A percentile compares a stretch with the other conserved stretches of the same genome.
phyloP scores from a whole-genome alignment of 176 grass and related monocot species.

The Triticum urartu region DNA sequence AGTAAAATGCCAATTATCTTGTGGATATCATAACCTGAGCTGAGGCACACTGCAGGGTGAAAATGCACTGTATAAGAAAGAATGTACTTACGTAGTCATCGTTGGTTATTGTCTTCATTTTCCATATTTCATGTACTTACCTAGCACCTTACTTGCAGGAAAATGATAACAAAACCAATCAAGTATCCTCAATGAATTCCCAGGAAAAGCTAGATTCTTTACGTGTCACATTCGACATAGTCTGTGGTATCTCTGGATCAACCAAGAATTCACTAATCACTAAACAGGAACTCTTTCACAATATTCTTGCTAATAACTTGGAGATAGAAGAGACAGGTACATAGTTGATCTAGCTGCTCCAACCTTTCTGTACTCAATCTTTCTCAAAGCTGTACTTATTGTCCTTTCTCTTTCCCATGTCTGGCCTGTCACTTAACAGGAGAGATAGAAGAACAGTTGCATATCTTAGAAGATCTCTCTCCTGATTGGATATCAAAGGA shows the following conservation, averaged over 20 bases:
- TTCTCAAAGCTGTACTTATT: constrained; percentile 5
- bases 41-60: not conserved
- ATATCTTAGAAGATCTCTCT: constrained; percentile 62
- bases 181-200: not conserved
- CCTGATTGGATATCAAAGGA: constrained; percentile 83
- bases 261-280: constrained; percentile 68
- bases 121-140: not conserved
- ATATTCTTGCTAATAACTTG: constrained; percentile 84
- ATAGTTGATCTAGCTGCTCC: constrained; percentile 10
- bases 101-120: not conserved
- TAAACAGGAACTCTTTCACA: constrained; percentile 87
- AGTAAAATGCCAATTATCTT: constrained; percentile 10
- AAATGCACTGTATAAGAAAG: constrained; percentile 3
- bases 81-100: not conserved
- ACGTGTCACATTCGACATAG: constrained; percentile 64
- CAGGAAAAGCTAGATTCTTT: constrained; percentile 57
- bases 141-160: constrained; percentile 31
- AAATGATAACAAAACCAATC: constrained; percentile 17
- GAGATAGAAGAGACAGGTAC: constrained; percentile 87
- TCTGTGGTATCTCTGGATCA: constrained; percentile 67
- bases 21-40: not conserved
- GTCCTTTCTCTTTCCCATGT: not conserved
- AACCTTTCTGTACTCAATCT: constrained; percentile 21
- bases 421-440: constrained; percentile 40
- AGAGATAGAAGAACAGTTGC: constrained; percentile 82